A percentile compares a stretch with the other conserved stretches of the same genome.
Conservation (phyloP, 192 early-diverging fungal species). For the Gigaspora rosea region DNA sequence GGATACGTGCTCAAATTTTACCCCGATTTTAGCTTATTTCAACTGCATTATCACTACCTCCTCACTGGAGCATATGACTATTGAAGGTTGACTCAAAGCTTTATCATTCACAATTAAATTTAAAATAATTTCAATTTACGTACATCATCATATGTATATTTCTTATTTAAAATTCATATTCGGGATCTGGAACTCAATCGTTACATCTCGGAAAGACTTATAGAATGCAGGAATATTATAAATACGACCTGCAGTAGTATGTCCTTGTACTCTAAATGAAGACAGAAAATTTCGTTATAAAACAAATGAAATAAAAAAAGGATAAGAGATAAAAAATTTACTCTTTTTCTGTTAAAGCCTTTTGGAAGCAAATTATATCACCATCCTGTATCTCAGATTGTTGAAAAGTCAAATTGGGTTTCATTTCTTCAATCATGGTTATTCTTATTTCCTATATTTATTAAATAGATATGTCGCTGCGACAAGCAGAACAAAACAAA, state of each 20-base stretch:
- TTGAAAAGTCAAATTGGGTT: constrained; percentile 61
- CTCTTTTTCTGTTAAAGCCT: constrained; percentile 52
- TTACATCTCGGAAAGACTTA: constrained; percentile 60
- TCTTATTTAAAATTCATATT: constrained; percentile 62
- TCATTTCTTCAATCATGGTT: constrained; percentile 87
- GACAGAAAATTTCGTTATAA: not conserved
- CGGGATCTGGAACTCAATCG: constrained; percentile 40
- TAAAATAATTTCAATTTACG: not conserved
- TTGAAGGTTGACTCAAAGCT: too few species aligned
- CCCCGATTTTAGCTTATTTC: too few species aligned
- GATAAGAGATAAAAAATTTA: constrained; percentile 26
- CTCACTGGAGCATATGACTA: too few species aligned
- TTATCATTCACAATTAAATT: too few species aligned
- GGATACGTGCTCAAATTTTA: too few species aligned
- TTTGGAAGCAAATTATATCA: constrained; percentile 90
- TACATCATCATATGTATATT: constrained; percentile 64
- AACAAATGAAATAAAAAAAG: not conserved
- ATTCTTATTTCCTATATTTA: constrained; percentile 79
- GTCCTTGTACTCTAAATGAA: constrained; percentile 35
- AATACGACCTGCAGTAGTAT: constrained; percentile 42
- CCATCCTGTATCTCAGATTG: constrained; percentile 88
- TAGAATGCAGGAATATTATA: constrained; percentile 70
- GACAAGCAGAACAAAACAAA: too few species aligned
- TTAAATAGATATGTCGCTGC: not conserved
- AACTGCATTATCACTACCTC: too few species aligned